A percentile compares a stretch with the other conserved stretches of the same genome.
These are phyloP conservation scores for Chalciporus pseudorubinellus DNA, from an alignment of 768 basidiomycete genomes.

Conservation along the genomic window DNA sequence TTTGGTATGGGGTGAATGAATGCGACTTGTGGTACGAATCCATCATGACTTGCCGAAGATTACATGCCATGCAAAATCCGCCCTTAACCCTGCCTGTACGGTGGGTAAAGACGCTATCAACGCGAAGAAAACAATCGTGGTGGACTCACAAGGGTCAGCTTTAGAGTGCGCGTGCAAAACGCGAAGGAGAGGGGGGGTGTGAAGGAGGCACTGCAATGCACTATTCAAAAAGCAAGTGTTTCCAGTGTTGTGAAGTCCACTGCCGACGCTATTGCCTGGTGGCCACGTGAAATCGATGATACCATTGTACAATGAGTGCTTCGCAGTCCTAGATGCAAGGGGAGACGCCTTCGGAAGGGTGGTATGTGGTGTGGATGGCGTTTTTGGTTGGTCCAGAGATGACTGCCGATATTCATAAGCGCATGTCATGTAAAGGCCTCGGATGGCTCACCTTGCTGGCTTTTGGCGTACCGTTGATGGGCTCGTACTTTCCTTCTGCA, in stretches of 20 bases:
- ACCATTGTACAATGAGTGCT: slow-evolving; percentile 46
- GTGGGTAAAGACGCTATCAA: slow-evolving; percentile 4
- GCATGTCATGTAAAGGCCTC: not conserved
- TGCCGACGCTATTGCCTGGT: slow-evolving; percentile 42
- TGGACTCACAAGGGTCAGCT: slow-evolving; percentile 55
- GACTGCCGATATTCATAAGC: slow-evolving; percentile 4
- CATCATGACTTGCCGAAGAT: slow-evolving; percentile 53
- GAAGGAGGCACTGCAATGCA: slow-evolving; percentile 87
- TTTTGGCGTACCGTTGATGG: slow-evolving; percentile 71
- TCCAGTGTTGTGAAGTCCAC: slow-evolving; percentile 78
- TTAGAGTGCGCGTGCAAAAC: slow-evolving; percentile 51
- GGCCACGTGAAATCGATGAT: slow-evolving; percentile 69
- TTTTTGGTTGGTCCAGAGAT: slow-evolving; percentile 22
- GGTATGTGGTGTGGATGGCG: slow-evolving; percentile 25
- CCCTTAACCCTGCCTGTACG: slow-evolving; percentile 39
- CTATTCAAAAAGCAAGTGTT: slow-evolving; percentile 98
- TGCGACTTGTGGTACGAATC: slow-evolving; percentile 47
- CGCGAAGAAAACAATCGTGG: not conserved
- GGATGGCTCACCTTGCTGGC: slow-evolving; percentile 44
- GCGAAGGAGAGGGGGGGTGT: slow-evolving; percentile 84
- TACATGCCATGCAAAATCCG: slow-evolving; percentile 80
- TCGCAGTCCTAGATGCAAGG: slow-evolving; percentile 23
- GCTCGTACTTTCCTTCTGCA: slow-evolving; percentile 74
- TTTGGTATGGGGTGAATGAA: slow-evolving; percentile 59
- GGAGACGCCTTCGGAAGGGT: slow-evolving; percentile 29